A percentile compares a stretch with the other conserved stretches of the same genome.
Evolutionary conservation across 805 yeast species (phyloP).

Genomic region (Candida vaughaniae): DNA sequence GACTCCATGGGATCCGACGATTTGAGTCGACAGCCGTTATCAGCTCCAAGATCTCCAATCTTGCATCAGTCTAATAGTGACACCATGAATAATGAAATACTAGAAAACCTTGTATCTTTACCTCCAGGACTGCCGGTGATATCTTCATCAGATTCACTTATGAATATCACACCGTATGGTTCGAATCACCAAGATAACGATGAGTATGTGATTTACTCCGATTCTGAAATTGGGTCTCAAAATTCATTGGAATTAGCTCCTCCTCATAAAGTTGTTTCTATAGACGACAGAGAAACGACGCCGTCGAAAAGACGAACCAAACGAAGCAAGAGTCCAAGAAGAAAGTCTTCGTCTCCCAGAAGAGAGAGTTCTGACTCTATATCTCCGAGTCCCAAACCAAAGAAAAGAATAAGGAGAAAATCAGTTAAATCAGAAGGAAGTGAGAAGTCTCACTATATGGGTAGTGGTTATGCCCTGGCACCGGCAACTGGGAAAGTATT

Average conservation of each 20-base stretch:
- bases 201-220: slow-evolving; percentile 34
- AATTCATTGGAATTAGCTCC: slow-evolving; percentile 23
- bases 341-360: slow-evolving; percentile 11
- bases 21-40: too few relatives aligned
- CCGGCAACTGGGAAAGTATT: slow-evolving; percentile 71
- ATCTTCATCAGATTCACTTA: slow-evolving; percentile 19
- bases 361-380: slow-evolving; percentile 13
- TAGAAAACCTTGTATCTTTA: slow-evolving; percentile 10
- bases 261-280: neutral
- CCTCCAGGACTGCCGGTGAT: slow-evolving; percentile 22
- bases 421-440: slow-evolving; percentile 22
- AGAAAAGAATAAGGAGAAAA: slow-evolving; percentile 24
- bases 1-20: too few relatives aligned
- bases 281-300: slow-evolving; percentile 5
- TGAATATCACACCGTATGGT: slow-evolving; percentile 22
- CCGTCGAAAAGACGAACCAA: slow-evolving; percentile 9
- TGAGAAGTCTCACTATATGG: slow-evolving; percentile 22
- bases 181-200: slow-evolving; percentile 18
- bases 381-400: slow-evolving; percentile 21
- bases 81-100: neutral
- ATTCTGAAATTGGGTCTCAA: slow-evolving; percentile 35
- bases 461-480: slow-evolving; percentile 30
- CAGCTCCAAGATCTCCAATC: slow-evolving; percentile 11
- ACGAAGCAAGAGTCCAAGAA: slow-evolving; percentile 9
- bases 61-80: neutral